Evolutionary conservation across 1,139 yeast genomes (phyloP).

Genomic region (Scheffersomyces quercinus): DNA sequence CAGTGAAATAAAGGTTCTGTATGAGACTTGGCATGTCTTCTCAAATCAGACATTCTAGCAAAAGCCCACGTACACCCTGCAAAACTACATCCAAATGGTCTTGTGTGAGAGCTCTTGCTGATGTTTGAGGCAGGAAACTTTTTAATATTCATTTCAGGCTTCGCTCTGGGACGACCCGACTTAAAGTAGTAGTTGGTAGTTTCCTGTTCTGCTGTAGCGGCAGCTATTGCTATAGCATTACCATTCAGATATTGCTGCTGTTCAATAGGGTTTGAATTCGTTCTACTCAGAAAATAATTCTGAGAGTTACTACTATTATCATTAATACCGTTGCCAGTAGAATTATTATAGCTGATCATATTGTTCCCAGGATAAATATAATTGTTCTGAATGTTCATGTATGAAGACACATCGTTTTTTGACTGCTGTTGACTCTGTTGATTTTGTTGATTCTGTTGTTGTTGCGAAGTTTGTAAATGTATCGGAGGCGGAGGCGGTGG

Average conservation of each 20-base stretch:
- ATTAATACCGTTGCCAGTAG: no score
- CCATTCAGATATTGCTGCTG: background rate
- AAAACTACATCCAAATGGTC: slow-evolving; percentile 52
- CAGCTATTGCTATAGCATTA: background rate
- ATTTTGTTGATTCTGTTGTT: slow-evolving; percentile 5
- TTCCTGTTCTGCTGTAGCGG: slow-evolving; percentile 1
- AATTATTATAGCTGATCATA: background rate
- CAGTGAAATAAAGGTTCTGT: slow-evolving; percentile 65
- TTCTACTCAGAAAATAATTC: no score
- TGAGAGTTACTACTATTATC: no score
- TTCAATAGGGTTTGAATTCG: background rate
- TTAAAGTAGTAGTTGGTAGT: slow-evolving; percentile 5
- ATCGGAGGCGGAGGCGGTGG: no score
- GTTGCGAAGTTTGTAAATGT: background rate
- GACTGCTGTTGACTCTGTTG: slow-evolving; percentile 7
- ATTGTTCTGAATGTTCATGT: slow-evolving; percentile 5
- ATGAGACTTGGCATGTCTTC: slow-evolving; percentile 67
- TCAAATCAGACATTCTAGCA: slow-evolving; percentile 62
- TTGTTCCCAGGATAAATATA: background rate
- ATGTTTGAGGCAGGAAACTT: slow-evolving; percentile 8
- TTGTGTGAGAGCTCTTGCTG: slow-evolving; percentile 13
- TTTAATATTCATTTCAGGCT: slow-evolving; percentile 6
- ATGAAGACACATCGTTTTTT: slow-evolving; percentile 1
- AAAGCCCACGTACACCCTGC: slow-evolving; percentile 68
- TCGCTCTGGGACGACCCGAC: slow-evolving; percentile 8